A percentile compares a stretch with the other conserved stretches of the same genome.
These are phyloP conservation scores for Physcomitrellopsis africana DNA, from an alignment of 225 moss, liverwort and hornwort species.

Conservation along the genomic window DNA sequence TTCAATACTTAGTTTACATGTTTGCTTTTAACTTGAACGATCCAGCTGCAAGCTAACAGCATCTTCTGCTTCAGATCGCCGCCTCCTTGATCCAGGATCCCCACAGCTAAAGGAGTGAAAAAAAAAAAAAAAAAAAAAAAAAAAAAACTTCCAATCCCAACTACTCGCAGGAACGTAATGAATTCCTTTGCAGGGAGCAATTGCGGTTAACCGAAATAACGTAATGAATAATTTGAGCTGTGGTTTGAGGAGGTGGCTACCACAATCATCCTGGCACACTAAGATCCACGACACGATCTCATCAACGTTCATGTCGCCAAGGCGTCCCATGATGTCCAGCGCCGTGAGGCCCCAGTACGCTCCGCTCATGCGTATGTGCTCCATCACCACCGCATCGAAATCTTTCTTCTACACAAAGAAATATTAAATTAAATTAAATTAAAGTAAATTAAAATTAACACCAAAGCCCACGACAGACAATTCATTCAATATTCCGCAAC, in stretches of 20 bases:
- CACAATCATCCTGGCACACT: constrained; percentile 74
- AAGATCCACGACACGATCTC: constrained; percentile 77
- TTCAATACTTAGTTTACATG: background rate
- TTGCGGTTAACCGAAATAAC: background rate
- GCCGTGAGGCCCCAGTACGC: constrained; percentile 92
- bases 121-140: no score
- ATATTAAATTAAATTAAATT: no score
- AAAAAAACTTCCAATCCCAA: background rate
- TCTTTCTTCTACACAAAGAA: constrained; percentile 56
- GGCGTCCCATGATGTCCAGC: constrained; percentile 81
- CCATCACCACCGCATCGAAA: constrained; percentile 83
- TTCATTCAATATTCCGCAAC: background rate
- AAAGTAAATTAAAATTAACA: no score
- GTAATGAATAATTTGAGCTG: background rate
- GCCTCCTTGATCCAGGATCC: background rate
- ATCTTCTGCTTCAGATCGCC: background rate
- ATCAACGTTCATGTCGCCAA: constrained; percentile 68
- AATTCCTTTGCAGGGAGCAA: background rate
- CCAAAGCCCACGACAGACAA: background rate
- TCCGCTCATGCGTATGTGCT: constrained; percentile 92
- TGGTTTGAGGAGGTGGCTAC: constrained; percentile 30
- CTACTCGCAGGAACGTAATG: background rate
- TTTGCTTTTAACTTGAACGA: background rate
- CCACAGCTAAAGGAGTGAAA: background rate
- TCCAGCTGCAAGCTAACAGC: background rate